These are phyloP conservation scores for Heliamphora exappendiculata DNA, from an alignment of 148 eudicot genomes.

Conservation along the genomic window DNA sequence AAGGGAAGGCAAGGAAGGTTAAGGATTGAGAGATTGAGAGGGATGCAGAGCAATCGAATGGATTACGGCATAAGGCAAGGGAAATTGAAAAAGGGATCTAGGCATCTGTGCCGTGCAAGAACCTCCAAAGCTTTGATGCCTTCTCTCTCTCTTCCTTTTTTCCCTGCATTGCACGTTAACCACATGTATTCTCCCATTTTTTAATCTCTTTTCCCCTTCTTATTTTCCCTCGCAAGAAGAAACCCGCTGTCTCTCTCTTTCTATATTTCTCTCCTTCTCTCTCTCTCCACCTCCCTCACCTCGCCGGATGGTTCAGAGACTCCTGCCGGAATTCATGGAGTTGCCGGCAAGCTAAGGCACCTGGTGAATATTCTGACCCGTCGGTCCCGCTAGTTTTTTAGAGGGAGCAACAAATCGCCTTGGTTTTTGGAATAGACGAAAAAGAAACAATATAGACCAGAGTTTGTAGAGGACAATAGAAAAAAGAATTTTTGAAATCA, in stretches of 20 bases:
- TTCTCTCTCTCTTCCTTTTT: constrained; percentile 15
- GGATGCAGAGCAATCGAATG: constrained; percentile 33
- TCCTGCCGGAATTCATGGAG: constrained; percentile 19
- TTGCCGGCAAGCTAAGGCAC: constrained; percentile 7
- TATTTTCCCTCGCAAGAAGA: background rate
- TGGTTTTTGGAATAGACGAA: background rate
- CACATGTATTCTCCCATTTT: constrained; percentile 18
- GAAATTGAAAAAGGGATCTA: constrained; percentile 40
- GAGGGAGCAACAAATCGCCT: constrained; percentile 1
- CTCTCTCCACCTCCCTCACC: background rate
- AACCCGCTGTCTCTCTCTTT: constrained; percentile 5
- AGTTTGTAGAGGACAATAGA: background rate
- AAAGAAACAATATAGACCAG: background rate
- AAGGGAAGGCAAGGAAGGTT: background rate
- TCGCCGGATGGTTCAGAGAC: background rate
- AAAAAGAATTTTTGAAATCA: too few species aligned
- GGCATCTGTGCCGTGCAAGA: constrained; percentile 71
- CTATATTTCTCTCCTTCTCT: too few species aligned
- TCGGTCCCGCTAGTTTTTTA: background rate
- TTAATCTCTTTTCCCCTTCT: background rate
- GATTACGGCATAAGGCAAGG: constrained; percentile 68
- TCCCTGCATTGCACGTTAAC: constrained; percentile 68
- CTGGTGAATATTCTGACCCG: constrained; percentile 19
- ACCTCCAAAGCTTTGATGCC: constrained; percentile 46
- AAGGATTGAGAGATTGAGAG: constrained; percentile 9